Conservation (phyloP, 2,329 filamentous ascomycete species). For the Bisporella sp. region DNA sequence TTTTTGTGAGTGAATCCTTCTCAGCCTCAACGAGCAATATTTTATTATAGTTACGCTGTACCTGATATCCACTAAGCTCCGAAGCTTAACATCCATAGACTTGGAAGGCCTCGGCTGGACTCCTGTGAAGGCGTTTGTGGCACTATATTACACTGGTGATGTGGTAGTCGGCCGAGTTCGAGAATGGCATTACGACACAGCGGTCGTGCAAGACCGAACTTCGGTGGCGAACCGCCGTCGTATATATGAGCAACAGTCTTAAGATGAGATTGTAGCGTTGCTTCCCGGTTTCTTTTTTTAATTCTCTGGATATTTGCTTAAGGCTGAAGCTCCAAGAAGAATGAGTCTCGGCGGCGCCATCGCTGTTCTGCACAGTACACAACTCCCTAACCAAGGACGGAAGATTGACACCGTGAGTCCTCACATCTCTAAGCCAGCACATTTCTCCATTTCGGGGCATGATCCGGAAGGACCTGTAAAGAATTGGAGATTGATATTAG, state of each 20-base stretch:
- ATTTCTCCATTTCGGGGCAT: background rate
- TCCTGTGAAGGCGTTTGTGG: background rate
- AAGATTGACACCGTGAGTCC: slow-evolving; percentile 13
- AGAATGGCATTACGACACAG: too few species aligned
- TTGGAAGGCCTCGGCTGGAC: background rate
- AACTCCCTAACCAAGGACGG: slow-evolving; percentile 15
- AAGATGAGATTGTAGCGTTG: background rate
- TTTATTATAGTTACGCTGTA: too few species aligned
- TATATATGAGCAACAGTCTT: too few species aligned
- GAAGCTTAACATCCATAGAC: background rate
- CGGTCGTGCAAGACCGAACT: too few species aligned
- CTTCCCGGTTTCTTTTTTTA: background rate
- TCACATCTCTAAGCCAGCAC: background rate
- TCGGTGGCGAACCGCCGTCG: too few species aligned
- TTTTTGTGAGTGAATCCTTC: background rate
- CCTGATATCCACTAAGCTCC: too few species aligned
- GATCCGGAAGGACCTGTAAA: background rate
- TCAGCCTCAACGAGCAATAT: too few species aligned
- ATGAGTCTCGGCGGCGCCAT: slow-evolving; percentile 25
- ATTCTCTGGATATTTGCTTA: slow-evolving; percentile 16
- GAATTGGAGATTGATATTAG: background rate
- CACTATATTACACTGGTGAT: background rate
- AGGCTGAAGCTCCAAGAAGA: slow-evolving; percentile 9
- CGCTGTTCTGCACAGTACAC: slow-evolving; percentile 21
- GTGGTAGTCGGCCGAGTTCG: background rate